Evolutionary conservation across 345 rosid species (phyloP).

Genomic region (Arabidopsis arenosa): DNA sequence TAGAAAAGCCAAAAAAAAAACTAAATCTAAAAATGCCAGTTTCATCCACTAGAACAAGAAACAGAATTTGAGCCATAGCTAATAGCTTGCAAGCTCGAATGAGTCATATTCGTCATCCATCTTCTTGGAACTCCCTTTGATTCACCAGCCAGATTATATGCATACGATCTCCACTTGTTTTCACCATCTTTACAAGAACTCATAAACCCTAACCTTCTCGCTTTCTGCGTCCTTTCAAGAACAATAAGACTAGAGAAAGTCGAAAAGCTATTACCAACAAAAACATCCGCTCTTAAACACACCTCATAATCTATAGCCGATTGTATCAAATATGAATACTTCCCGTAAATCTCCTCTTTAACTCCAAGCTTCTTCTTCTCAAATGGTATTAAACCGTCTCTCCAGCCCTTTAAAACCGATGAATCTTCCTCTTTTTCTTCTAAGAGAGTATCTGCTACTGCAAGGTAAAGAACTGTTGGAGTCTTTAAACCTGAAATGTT

Average conservation of each 20-base stretch:
- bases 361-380: slow-evolving; percentile 93
- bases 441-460: slow-evolving; percentile 84
- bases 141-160: slow-evolving; percentile 76
- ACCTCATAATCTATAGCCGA: slow-evolving; percentile 99
- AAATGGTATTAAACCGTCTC: slow-evolving; percentile 66
- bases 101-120: slow-evolving; percentile 93
- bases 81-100: slow-evolving; percentile 73
- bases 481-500: slow-evolving; percentile 55
- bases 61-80: slow-evolving; percentile 81
- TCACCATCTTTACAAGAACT: slow-evolving; percentile 59
- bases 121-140: slow-evolving; percentile 60
- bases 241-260: slow-evolving; percentile 93
- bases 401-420: slow-evolving; percentile 78
- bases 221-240: slow-evolving; percentile 89
- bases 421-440: slow-evolving; percentile 55
- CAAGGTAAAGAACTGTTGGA: slow-evolving; percentile 77
- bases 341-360: slow-evolving; percentile 63
- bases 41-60: slow-evolving; percentile 61
- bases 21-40: slow-evolving; percentile 14
- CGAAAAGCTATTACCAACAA: slow-evolving; percentile 95
- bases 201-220: slow-evolving; percentile 60
- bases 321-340: slow-evolving; percentile 83
- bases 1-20: slow-evolving; percentile 1
- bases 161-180: slow-evolving; percentile 83
- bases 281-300: slow-evolving; percentile 80